phyloP scores from a whole-genome alignment of 2,329 filamentous ascomycete genomes.

The Aureobasidium zeae region DNA sequence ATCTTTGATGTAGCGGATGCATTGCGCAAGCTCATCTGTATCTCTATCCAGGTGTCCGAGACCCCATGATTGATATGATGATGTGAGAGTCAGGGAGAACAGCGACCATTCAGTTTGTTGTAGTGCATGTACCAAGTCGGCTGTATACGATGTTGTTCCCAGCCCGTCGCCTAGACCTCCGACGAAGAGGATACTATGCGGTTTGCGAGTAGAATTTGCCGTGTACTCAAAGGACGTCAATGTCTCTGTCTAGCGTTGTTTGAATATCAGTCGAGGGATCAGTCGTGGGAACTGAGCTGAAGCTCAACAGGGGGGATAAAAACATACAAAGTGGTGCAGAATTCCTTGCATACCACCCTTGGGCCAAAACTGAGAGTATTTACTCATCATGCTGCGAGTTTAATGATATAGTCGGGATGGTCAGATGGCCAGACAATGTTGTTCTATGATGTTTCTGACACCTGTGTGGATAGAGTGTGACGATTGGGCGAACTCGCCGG shows the following conservation, averaged over 20 bases:
- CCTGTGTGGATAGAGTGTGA: no score
- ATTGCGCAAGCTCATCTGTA: slow-evolving; percentile 30
- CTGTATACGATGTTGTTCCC: slow-evolving; percentile 22
- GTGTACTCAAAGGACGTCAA: slow-evolving; percentile 34
- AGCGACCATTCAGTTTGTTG: slow-evolving; percentile 21
- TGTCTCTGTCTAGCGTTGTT: slow-evolving; percentile 33
- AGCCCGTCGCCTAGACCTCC: slow-evolving; percentile 24
- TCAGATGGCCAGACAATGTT: neutral
- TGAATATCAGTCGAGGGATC: neutral
- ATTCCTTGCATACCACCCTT: slow-evolving; percentile 23
- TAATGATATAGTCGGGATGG: neutral
- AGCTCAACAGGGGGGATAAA: neutral
- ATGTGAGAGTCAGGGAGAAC: slow-evolving; percentile 21
- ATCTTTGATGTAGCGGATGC: slow-evolving; percentile 23
- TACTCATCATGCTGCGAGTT: slow-evolving; percentile 8
- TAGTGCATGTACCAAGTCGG: slow-evolving; percentile 21
- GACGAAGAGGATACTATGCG: slow-evolving; percentile 23
- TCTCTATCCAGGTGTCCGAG: slow-evolving; percentile 31
- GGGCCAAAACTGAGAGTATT: slow-evolving; percentile 24
- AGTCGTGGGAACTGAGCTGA: slow-evolving; percentile 1
- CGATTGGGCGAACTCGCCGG: no score
- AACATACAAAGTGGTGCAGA: slow-evolving; percentile 25
- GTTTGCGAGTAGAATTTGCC: slow-evolving; percentile 22
- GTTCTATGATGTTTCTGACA: no score
- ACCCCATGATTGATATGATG: slow-evolving; percentile 29